These are phyloP conservation scores for Penicillium argentinense DNA, from an alignment of 495 filamentous ascomycete species.

Conservation along the genomic window DNA sequence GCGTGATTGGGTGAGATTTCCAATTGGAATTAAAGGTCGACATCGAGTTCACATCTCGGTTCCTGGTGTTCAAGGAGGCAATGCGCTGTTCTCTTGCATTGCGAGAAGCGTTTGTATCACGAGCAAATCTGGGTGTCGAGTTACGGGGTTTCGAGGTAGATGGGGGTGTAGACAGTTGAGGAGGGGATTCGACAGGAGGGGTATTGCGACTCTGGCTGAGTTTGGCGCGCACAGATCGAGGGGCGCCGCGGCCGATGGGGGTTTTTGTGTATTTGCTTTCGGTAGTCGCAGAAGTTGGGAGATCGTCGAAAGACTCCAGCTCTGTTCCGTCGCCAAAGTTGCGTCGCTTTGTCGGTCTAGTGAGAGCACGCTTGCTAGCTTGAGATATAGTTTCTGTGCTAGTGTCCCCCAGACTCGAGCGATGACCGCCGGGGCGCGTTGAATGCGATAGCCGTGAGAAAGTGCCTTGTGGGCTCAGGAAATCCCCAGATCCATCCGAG, in stretches of 20 bases:
- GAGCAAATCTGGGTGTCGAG: conserved; percentile 78
- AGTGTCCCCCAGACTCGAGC: conserved; percentile 36
- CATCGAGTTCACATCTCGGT: conserved; percentile 55
- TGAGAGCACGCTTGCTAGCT: conserved; percentile 64
- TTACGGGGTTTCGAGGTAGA: conserved; percentile 46
- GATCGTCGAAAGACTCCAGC: conserved; percentile 88
- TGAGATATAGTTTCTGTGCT: conserved; percentile 48
- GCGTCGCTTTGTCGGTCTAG: conserved; percentile 67
- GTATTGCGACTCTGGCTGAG: conserved; percentile 54
- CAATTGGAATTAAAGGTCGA: conserved; percentile 71
- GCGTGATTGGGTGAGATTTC: conserved; percentile 69
- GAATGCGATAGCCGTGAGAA: conserved; percentile 51
- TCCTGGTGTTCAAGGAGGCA: conserved; percentile 47
- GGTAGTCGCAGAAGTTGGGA: conserved; percentile 80
- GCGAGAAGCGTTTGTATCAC: conserved; percentile 86
- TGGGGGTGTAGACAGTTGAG: conserved; percentile 56
- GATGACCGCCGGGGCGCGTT: conserved; percentile 45
- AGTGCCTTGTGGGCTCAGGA: conserved; percentile 43
- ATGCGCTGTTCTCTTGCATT: conserved; percentile 86
- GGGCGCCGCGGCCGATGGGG: conserved; percentile 69
- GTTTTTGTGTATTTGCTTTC: conserved; percentile 83
- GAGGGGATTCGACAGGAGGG: conserved; percentile 47
- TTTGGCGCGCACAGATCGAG: conserved; percentile 60
- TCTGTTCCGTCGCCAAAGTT: conserved; percentile 93
- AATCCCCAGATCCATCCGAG: conserved; percentile 61